Base-by-base conservation (phyloP, 1,139 yeast genomes). In the Debaryomyces sp. region DNA sequence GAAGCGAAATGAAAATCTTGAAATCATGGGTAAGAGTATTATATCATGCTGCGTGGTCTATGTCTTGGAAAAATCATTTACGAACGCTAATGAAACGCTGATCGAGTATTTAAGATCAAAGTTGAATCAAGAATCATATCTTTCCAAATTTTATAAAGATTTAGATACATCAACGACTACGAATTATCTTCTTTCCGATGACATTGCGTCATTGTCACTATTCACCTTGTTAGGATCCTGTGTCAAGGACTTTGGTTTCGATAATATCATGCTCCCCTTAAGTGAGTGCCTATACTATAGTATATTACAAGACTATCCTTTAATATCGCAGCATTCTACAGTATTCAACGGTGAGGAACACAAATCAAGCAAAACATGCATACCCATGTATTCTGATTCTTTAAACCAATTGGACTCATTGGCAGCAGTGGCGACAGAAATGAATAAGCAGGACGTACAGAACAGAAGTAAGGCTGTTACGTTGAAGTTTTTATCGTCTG, bases 191-290 rank as follows among this genome's bases (percentile, higher is more conserved):
- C 57, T 76, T 21, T 70, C 66, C 46, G 82, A 82, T 47, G 78
- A 77, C 40, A 67, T 77, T 4, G 82, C 83, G 0, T 70, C 78
- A 1, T 72, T 75, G 34, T 70, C 84, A 33, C 70, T 89, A 42
- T 78, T 78, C 55, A 78, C 85, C 26, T 63, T 87, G 22, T 60
- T 89, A 24, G 96, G 96, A 2, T 83, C 85, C 13, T 80, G 91
- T 53, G 78, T 86, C 34, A 85, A 84, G 57, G 96, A 88, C 64
- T 89, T 85, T 68, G 96, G 96, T 1, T 87, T 89, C 61, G 91
- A 89, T 59, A 66, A 77, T 1, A 75, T 85, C 22, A 67, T 87
- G 54, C 74, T 76, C 50, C 85, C 87, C 2, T 62, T 89, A 33
- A 80, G 89, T 54, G 91, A 87, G 54, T 75, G 87, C 6, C 80